phyloP scores from a whole-genome alignment of 768 basidiomycete species.

The Tulasnella sp. region DNA sequence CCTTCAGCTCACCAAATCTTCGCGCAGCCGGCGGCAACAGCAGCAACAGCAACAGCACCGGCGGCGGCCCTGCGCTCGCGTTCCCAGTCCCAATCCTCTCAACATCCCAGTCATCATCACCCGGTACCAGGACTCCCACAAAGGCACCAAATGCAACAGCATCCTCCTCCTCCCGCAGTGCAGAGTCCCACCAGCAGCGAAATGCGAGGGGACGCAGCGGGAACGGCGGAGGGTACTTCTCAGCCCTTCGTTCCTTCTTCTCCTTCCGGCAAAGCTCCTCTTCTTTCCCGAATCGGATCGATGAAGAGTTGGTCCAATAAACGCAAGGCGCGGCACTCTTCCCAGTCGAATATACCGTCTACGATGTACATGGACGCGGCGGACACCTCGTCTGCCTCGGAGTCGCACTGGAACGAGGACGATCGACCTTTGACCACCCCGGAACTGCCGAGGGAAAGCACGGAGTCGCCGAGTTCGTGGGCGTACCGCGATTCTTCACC shows the following conservation, averaged over 20 bases:
- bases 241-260: slow-evolving; percentile 31
- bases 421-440: neutral
- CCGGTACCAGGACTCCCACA: neutral
- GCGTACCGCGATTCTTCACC: slow-evolving; percentile 1
- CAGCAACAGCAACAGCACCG: too few species aligned
- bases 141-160: too few species aligned
- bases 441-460: neutral
- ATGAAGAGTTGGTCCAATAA: slow-evolving; percentile 48
- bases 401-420: neutral
- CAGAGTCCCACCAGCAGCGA: neutral
- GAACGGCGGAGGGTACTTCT: neutral
- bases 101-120: slow-evolving; percentile 30
- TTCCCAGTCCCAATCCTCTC: slow-evolving; percentile 11
- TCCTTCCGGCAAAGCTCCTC: slow-evolving; percentile 40
- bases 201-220: slow-evolving; percentile 12
- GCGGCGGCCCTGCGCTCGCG: slow-evolving; percentile 5
- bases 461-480: neutral
- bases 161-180: neutral
- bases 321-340: neutral
- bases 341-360: slow-evolving; percentile 33
- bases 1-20: slow-evolving; percentile 25
- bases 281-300: slow-evolving; percentile 55
- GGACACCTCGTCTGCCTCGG: neutral
- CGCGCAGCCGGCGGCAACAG: neutral
- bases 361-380: slow-evolving; percentile 27